Base-by-base conservation (phyloP, 148 eudicot genomes). In the Rhododendron simsii region DNA sequence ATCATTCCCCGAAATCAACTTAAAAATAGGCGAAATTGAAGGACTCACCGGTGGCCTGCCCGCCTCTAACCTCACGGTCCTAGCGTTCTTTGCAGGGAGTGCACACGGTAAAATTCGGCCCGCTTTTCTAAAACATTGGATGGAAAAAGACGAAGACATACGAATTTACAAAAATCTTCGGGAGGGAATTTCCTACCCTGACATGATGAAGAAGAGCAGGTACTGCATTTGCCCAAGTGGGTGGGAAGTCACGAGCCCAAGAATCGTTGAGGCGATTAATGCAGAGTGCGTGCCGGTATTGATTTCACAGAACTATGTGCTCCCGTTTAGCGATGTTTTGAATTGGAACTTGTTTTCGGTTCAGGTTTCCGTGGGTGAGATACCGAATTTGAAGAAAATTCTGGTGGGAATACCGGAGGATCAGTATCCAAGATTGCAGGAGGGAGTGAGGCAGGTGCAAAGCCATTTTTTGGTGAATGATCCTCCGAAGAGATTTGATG, bases 221-320 rank as follows among this genome's bases (percentile, higher is more conserved):
- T 96, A 39, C 71, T 96, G 99, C 85, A 78, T 95, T 41, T 95
- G 98, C 84, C 99, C 99, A 0, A 96, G 99, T 83, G 99, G 98
- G 33, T 91, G 78, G 61, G 99, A 96, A 81, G 99, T 95, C 30
- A 98, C 99, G 2, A 95, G 98, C 78, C 99, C 98, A 0, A 91
- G 99, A 82, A 84, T 96, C 18, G 97, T 91, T 16, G 99, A 96
- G 86, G 96, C 99, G 7, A 92, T 96, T 6, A 94, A 95, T 77
- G 92, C 93, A 10, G 98, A 85, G 9, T 96, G 98, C 79, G 97
- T 96, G 61, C 99, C 98, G 0, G 97, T 96, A 14, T 84, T 96
- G 90, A 92, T 96, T 50, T 92, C 98, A 0, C 90, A 95, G 73
- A 45, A 90, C 53, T 96, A 93, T n/a, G 76, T 93, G 12, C 88